These are phyloP conservation scores for Dicorynia guianensis DNA, from an alignment of 306 rosid genomes.

Conservation along the genomic window DNA sequence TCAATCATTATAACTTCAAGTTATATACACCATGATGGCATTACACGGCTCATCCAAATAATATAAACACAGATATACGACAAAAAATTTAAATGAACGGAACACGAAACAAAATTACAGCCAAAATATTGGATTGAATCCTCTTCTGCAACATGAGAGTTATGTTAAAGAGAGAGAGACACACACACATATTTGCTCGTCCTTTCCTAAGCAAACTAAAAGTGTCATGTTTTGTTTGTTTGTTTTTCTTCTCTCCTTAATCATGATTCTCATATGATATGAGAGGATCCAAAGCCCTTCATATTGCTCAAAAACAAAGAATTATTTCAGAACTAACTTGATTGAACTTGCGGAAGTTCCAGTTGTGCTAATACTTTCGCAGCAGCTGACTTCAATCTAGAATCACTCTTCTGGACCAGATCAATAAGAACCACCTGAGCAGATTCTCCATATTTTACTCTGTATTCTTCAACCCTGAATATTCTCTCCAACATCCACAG, in stretches of 20 bases:
- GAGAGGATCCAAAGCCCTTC: too few species aligned
- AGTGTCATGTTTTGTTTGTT: too few species aligned
- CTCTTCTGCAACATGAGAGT: too few species aligned
- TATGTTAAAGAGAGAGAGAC: too few species aligned
- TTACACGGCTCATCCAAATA: constrained; percentile 11
- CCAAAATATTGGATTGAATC: not conserved
- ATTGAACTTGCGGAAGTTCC: constrained; percentile 75
- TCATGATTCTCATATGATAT: too few species aligned
- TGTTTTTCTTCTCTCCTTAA: too few species aligned
- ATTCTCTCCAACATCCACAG: constrained; percentile 86
- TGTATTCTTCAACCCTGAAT: constrained; percentile 67
- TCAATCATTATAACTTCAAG: not conserved
- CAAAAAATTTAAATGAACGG: constrained; percentile 39
- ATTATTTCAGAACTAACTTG: constrained; percentile 71
- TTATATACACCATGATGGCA: constrained; percentile 21
- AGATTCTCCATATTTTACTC: constrained; percentile 64
- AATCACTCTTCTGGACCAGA: constrained; percentile 74
- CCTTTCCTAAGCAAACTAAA: too few species aligned
- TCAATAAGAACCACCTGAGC: constrained; percentile 87
- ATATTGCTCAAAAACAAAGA: constrained; percentile 19
- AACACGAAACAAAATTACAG: constrained; percentile 34
- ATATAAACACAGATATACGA: constrained; percentile 42
- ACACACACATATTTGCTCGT: too few species aligned
- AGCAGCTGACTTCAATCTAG: constrained; percentile 72
- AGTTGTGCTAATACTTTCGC: constrained; percentile 78